Evolutionary conservation across 805 yeast genomes (phyloP).

Genomic region (Candida caryicola): DNA sequence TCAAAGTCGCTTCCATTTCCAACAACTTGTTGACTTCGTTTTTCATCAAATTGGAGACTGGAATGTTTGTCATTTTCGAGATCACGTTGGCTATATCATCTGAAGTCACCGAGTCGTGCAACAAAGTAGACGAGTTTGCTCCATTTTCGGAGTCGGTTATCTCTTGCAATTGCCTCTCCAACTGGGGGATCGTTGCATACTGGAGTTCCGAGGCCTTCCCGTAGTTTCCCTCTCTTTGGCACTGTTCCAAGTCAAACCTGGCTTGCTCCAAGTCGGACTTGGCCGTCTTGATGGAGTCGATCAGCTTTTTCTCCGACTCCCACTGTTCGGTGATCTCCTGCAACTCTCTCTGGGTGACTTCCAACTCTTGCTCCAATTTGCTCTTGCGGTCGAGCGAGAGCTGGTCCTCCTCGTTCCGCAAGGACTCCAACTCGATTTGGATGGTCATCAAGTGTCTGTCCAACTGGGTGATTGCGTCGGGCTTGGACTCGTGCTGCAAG

Average conservation of each 20-base stretch:
- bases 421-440: conserved; percentile 90
- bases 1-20: conserved; percentile 79
- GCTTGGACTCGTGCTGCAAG: conserved; percentile 94
- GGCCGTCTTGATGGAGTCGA: conserved; percentile 74
- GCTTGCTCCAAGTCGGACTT: conserved; percentile 85
- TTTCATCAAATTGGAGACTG: conserved; percentile 83
- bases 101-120: conserved; percentile 90
- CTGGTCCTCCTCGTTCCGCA: conserved; percentile 88
- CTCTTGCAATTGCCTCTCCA: conserved; percentile 60
- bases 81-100: conserved; percentile 93
- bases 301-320: conserved; percentile 77
- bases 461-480: conserved; percentile 85
- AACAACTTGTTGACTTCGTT: conserved; percentile 91
- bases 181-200: conserved; percentile 79
- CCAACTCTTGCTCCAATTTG: conserved; percentile 68
- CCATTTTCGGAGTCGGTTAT: conserved; percentile 34
- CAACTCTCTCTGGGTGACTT: conserved; percentile 61
- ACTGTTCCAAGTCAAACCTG: conserved; percentile 74
- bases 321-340: conserved; percentile 74
- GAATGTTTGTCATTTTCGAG: conserved; percentile 93
- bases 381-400: conserved; percentile 74
- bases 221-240: conserved; percentile 81
- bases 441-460: conserved; percentile 91
- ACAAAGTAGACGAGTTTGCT: conserved; percentile 33
- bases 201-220: conserved; percentile 86